Conservation (phyloP, 345 rosid species). For the Citrus maxima region DNA sequence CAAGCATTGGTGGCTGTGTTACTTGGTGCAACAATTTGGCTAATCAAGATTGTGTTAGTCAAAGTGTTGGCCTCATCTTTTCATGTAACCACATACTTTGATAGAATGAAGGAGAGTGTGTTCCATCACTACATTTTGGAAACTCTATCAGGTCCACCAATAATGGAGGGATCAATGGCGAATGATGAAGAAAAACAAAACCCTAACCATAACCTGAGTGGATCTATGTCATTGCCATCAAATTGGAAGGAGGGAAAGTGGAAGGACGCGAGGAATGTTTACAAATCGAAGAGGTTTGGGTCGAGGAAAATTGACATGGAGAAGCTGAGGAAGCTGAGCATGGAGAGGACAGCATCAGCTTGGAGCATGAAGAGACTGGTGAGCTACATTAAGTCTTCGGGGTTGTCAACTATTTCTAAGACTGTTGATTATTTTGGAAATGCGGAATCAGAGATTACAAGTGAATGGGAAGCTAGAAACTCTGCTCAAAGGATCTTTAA, state of each 20-base stretch:
- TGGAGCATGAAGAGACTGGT: slow-evolving; percentile 54
- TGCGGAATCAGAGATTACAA: slow-evolving; percentile 39
- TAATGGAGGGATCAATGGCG: too few species aligned
- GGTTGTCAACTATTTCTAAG: slow-evolving; percentile 45
- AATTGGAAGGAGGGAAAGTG: neutral
- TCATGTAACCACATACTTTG: slow-evolving; percentile 55
- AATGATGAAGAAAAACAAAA: slow-evolving; percentile 19
- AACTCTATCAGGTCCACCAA: slow-evolving; percentile 43
- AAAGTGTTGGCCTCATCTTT: slow-evolving; percentile 54
- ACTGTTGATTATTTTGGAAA: slow-evolving; percentile 43
- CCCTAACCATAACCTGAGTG: slow-evolving; percentile 1
- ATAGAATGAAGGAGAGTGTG: slow-evolving; percentile 57
- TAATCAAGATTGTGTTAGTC: slow-evolving; percentile 45
- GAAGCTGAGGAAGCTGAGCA: slow-evolving; percentile 43
- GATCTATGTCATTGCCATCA: slow-evolving; percentile 23
- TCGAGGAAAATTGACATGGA: slow-evolving; percentile 44
- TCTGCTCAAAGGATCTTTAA: slow-evolving; percentile 48
- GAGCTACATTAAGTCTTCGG: slow-evolving; percentile 35
- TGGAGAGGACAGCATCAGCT: slow-evolving; percentile 29
- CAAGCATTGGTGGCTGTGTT: slow-evolving; percentile 35
- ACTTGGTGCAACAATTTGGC: slow-evolving; percentile 50
- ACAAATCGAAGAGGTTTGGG: slow-evolving; percentile 19
- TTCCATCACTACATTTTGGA: slow-evolving; percentile 53
- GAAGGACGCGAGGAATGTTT: neutral
- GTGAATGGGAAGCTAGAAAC: slow-evolving; percentile 53